These are phyloP conservation scores for Lentinula edodes DNA, from an alignment of 768 basidiomycete species.

Conservation along the genomic window DNA sequence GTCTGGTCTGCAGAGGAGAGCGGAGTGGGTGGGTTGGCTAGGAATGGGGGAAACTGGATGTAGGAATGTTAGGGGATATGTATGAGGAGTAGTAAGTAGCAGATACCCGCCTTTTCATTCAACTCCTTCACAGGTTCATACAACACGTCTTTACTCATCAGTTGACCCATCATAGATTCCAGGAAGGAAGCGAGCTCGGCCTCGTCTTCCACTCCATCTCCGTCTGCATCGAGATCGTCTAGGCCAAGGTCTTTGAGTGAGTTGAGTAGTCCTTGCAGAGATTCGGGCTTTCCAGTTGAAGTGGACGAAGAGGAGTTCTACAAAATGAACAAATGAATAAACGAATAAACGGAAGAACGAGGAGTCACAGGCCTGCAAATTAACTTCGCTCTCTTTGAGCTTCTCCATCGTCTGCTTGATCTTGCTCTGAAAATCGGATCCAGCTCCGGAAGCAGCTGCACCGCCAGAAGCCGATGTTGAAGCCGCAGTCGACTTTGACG, in stretches of 20 bases:
- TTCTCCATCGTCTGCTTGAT: slow-evolving; percentile 73
- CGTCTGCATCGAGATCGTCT: slow-evolving; percentile 25
- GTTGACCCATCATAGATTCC: slow-evolving; percentile 75
- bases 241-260: slow-evolving; percentile 37
- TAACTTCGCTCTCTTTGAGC: slow-evolving; percentile 62
- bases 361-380: slow-evolving; percentile 31
- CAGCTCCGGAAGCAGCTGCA: background rate
- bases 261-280: slow-evolving; percentile 49
- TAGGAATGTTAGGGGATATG: background rate
- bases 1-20: slow-evolving; percentile 52
- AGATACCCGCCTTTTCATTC: slow-evolving; percentile 50
- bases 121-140: slow-evolving; percentile 86
- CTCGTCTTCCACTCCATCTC: slow-evolving; percentile 32
- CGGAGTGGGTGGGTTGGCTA: slow-evolving; percentile 46
- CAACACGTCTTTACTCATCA: slow-evolving; percentile 80
- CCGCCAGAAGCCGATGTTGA: slow-evolving; percentile 6
- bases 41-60: slow-evolving; percentile 71
- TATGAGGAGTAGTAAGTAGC: background rate
- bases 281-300: slow-evolving; percentile 22
- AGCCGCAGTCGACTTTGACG: slow-evolving; percentile 4
- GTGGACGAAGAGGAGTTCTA: slow-evolving; percentile 8
- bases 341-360: background rate
- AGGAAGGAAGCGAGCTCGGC: slow-evolving; percentile 61
- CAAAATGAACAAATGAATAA: background rate
- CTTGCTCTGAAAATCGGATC: slow-evolving; percentile 56